Evolutionary conservation across 2,329 filamentous ascomycete species (phyloP).

Genomic region (Epichloe brachyelytri): DNA sequence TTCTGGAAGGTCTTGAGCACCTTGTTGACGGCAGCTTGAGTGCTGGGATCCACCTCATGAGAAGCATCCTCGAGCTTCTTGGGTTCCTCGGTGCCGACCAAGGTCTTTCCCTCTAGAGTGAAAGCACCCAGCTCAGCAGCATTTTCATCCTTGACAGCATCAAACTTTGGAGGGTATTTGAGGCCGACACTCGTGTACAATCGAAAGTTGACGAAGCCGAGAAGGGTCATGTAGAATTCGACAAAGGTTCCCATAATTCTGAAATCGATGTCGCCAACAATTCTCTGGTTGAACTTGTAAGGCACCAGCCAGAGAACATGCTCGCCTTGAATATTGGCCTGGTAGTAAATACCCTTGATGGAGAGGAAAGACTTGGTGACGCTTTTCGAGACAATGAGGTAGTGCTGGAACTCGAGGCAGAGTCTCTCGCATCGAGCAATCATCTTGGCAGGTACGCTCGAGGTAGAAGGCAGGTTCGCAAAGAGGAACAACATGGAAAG

Average conservation of each 20-base stretch:
- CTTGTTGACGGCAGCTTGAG: slow-evolving; percentile 55
- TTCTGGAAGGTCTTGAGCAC: slow-evolving; percentile 55
- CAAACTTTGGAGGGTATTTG: slow-evolving; percentile 93
- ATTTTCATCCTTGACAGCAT: slow-evolving; percentile 72
- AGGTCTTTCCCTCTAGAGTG: slow-evolving; percentile 64
- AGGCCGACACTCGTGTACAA: slow-evolving; percentile 84
- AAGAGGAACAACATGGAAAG: slow-evolving; percentile 96
- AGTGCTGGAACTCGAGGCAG: slow-evolving; percentile 94
- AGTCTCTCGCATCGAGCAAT: slow-evolving; percentile 89
- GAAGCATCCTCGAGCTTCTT: slow-evolving; percentile 34
- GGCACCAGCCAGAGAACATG: slow-evolving; percentile 95
- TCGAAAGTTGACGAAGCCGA: slow-evolving; percentile 92
- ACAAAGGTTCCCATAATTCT: slow-evolving; percentile 98
- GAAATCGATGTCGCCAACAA: slow-evolving; percentile 92
- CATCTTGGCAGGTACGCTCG: slow-evolving; percentile 85
- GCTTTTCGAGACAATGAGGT: slow-evolving; percentile 82
- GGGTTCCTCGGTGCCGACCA: slow-evolving; percentile 40
- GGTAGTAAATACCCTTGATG: slow-evolving; percentile 99
- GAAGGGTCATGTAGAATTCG: slow-evolving; percentile 93
- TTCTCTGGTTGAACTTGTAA: slow-evolving; percentile 93
- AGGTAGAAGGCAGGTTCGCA: slow-evolving; percentile 84
- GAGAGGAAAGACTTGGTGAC: slow-evolving; percentile 93
- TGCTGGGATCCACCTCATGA: slow-evolving; percentile 45
- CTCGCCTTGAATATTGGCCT: slow-evolving; percentile 92
- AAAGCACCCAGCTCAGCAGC: slow-evolving; percentile 86